Percentiles rank a stretch among this genome's conserved stretches.
Evolutionary conservation across 1,284 basidiomycete genomes (phyloP).

Genomic region (Exobasidium cylindrosporum): DNA sequence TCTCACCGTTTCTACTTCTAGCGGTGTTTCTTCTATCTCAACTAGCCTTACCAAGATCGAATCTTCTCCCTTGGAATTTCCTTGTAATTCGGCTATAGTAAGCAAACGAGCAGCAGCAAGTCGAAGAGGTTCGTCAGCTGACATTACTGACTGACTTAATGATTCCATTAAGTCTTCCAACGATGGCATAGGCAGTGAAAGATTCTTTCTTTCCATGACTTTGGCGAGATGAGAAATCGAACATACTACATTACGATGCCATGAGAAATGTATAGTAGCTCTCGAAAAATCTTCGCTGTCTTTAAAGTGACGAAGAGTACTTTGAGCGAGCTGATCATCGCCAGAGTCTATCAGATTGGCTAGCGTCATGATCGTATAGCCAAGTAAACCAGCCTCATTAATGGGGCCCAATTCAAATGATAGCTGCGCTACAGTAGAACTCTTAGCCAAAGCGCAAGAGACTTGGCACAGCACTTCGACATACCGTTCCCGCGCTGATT

Average conservation of each 20-base stretch:
- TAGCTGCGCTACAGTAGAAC: background rate
- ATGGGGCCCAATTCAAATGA: background rate
- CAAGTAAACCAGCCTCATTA: background rate
- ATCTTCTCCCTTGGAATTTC: background rate
- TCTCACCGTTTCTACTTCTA: conserved; percentile 38
- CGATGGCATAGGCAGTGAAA: background rate
- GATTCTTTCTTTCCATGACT: background rate
- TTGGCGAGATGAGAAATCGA: background rate
- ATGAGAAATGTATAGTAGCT: background rate
- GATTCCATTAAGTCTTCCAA: background rate
- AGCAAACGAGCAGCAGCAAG: conserved; percentile 36
- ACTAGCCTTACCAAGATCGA: conserved; percentile 23
- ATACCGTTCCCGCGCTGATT: background rate
- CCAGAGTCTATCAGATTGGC: background rate
- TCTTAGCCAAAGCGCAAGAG: background rate
- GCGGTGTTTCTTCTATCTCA: conserved; percentile 39
- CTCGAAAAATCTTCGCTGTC: background rate
- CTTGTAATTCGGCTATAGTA: conserved; percentile 12
- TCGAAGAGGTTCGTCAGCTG: conserved; percentile 34
- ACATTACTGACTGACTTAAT: conserved; percentile 27
- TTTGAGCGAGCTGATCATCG: background rate
- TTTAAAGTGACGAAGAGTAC: background rate
- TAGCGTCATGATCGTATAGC: background rate
- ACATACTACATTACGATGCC: conserved; percentile 1
- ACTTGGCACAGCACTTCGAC: background rate